Base-by-base conservation (phyloP, 257 asterid genomes). In the Petunia axillaris region DNA sequence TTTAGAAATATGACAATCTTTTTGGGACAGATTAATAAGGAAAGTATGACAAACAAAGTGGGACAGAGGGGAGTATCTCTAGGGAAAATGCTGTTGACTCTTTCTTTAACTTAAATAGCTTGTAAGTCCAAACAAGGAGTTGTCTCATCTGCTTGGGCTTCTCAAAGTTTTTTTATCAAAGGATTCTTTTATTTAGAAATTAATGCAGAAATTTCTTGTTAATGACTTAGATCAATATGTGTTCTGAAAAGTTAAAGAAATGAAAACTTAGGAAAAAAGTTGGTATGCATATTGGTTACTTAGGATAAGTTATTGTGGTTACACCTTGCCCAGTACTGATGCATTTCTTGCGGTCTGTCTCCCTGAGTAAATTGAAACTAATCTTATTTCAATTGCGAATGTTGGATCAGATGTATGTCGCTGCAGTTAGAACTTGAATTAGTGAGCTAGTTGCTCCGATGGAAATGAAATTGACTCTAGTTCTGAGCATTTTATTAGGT, bases 121-220 rank as follows among this genome's bases (percentile, higher is more conserved):
- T 44, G 52, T 9, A 70, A 70, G 41, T 70, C 76, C 15, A 70
- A 44, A 25, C 76, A 46, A 70, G 16, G 9, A 46, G 76, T 46
- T 46, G 76, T 70, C 5, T 58, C 58, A 70, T 70, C 40, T 68
- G 57, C 76, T 68, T 8, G 40, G 57, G 76, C 55, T 44, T 68
- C 57, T 44, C 57, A 44, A 67, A 70, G 76, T 41, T 44, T 44
- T 70, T 40, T 8, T 70, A 46, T 25, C 41, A 9, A 70, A 16
- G 58, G 76, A 46, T 70, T 16, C 10, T 68, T 70, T 46, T 46
- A 70, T 46, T 25, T 9, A 9, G 58, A 40, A 70, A 70, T 57
- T 70, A 46, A 46, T 46, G 58, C n/a, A 8, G 38, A 68, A n/a
- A 2, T 44, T 46, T 25, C 43, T 70, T 70, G 9, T 10, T 4